Evolutionary conservation across 805 yeast genomes (phyloP).

Genomic region (Geotrichum ghanense): DNA sequence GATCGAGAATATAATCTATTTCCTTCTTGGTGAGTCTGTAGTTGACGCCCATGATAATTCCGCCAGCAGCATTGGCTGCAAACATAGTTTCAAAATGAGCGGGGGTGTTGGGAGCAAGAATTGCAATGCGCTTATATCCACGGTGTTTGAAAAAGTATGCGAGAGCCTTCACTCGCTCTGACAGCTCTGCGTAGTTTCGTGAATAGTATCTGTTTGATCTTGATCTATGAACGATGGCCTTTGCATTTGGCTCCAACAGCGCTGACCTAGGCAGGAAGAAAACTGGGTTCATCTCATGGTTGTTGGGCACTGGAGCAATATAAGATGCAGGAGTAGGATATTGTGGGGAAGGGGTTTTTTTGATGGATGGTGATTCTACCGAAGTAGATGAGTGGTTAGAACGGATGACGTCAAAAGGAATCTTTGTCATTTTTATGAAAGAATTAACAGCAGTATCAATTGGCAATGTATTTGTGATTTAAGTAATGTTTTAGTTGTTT

Average conservation of each 20-base stretch:
- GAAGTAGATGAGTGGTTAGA: too few relatives aligned
- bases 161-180: constrained; percentile 21
- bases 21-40: constrained; percentile 23
- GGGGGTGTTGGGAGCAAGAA: constrained; percentile 26
- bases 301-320: constrained; percentile 7
- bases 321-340: not conserved
- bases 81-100: constrained; percentile 26
- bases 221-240: constrained; percentile 22
- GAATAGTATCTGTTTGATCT: constrained; percentile 13
- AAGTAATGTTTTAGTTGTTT: too few relatives aligned
- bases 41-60: constrained; percentile 25
- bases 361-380: too few relatives aligned
- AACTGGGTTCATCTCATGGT: constrained; percentile 26
- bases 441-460: too few relatives aligned
- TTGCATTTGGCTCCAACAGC: constrained; percentile 24
- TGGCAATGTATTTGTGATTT: too few relatives aligned
- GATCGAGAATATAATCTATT: constrained; percentile 21
- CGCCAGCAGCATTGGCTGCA: constrained; percentile 25
- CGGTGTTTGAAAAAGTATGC: constrained; percentile 22
- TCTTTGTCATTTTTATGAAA: too few relatives aligned
- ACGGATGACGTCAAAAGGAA: too few relatives aligned
- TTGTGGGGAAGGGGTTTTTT: not conserved
- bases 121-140: constrained; percentile 19
- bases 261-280: constrained; percentile 27
- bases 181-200: constrained; percentile 18